Evolutionary conservation across 345 rosid species (phyloP), one percentile per base, ranked within the genome.

Genomic region (Adansonia digitata): DNA sequence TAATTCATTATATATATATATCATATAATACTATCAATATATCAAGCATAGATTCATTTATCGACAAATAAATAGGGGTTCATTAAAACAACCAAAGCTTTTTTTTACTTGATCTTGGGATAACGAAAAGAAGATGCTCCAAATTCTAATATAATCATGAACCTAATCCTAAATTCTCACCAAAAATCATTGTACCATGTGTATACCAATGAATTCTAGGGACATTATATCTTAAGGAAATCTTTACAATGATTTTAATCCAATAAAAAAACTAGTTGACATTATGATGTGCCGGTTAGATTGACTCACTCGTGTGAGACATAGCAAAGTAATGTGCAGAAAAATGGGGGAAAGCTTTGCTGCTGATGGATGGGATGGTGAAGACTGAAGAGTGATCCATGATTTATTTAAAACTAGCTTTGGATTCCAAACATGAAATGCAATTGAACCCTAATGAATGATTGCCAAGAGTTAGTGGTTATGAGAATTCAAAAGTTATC

Each of bases 151-250:
- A 53, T 73, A 79, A 81, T 82, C 82, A 86, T 77, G 81, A 81
- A 60, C 73, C 87, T 74, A 81, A 85, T 83, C 85, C 88, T 77
- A 56, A n/a, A 60, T 83, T 78, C 81, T 80, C 81, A 76, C 84
- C 72, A 72, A 81, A 78, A 45, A 84, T 81, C 80, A 83, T 83
- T 77, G 80, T 76, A 62, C 73, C 86, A 80, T 78, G 89, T 82
- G 85, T 75, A 34, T 77, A 72, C 37, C 84, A 52, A 69, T 76
- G 71, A 71, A 63, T 70, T 64, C 65, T 56, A 53, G 73, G 63
- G 69, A 66, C 59, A 78, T 59, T 20, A 13, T 26, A 49, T 40
- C 35, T 13, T 71, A 24, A 64, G 56, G 66, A 72, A 78, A 82
- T 77, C 75, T 74, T 70, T 48, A 29, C 11, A 18, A n/a, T n/a